phyloP scores from a whole-genome alignment of 306 rosid species.

The Rubus parviflorus region DNA sequence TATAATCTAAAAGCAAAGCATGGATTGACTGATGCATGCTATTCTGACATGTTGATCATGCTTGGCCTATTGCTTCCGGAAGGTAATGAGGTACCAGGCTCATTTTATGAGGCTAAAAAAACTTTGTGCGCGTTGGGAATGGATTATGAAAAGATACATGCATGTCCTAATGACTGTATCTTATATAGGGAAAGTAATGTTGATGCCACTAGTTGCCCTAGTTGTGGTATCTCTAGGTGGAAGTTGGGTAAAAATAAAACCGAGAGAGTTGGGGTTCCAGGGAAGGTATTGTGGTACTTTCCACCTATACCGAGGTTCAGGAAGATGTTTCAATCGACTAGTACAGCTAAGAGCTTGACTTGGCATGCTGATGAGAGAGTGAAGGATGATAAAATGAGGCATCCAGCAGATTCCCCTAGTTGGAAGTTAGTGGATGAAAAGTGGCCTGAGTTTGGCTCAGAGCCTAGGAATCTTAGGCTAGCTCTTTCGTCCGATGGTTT shows the following conservation, averaged over 20 bases:
- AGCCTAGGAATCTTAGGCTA: neutral
- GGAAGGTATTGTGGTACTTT: conserved; percentile 8
- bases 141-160: neutral
- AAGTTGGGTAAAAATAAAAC: neutral
- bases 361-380: neutral
- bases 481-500: neutral
- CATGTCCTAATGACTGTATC: neutral
- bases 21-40: neutral
- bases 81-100: neutral
- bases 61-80: neutral
- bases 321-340: neutral
- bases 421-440: neutral
- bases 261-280: neutral
- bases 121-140: neutral
- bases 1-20: neutral
- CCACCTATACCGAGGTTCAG: neutral
- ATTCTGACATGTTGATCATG: neutral
- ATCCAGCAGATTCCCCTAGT: neutral
- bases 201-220: neutral
- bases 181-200: neutral
- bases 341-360: neutral
- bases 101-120: neutral
- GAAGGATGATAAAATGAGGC: neutral
- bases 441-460: neutral
- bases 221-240: neutral